Conservation (phyloP, 129 eudicot species). For the Kitagawia praeruptora region DNA sequence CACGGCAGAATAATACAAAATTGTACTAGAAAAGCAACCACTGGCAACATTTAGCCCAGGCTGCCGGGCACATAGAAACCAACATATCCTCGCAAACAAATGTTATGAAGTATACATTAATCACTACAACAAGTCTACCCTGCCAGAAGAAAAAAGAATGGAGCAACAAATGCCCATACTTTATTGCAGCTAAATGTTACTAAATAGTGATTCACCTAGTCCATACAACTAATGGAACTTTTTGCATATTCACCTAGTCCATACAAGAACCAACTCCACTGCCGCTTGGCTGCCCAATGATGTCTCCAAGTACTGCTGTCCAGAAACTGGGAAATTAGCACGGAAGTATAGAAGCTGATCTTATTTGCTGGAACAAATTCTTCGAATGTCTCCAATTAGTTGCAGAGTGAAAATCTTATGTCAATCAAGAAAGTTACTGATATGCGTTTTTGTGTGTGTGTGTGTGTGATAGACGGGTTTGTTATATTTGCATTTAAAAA, state of each 20-base stretch:
- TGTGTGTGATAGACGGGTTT: not conserved
- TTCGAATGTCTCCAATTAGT: not conserved
- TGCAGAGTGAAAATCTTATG: not conserved
- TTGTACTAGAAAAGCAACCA: not conserved
- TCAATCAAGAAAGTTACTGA: not conserved
- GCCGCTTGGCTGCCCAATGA: not conserved
- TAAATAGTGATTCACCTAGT: not conserved
- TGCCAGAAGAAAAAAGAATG: not conserved
- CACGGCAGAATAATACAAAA: not conserved
- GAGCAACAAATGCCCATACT: not conserved
- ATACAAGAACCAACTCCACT: not conserved
- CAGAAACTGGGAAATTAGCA: not conserved
- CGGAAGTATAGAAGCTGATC: not conserved
- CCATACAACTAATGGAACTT: not conserved
- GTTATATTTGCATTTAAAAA: not conserved
- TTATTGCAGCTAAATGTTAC: conserved; percentile 4
- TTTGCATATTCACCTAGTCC: not conserved
- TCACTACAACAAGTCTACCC: not conserved
- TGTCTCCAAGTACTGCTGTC: conserved; percentile 1
- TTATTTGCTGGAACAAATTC: not conserved
- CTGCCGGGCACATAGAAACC: not conserved
- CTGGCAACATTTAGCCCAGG: not conserved
- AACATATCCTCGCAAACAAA: not conserved
- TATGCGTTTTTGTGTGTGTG: not conserved
- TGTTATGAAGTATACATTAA: not conserved